Conservation (phyloP, 352 stramenopile species). For the Aphanomyces stellatus region DNA sequence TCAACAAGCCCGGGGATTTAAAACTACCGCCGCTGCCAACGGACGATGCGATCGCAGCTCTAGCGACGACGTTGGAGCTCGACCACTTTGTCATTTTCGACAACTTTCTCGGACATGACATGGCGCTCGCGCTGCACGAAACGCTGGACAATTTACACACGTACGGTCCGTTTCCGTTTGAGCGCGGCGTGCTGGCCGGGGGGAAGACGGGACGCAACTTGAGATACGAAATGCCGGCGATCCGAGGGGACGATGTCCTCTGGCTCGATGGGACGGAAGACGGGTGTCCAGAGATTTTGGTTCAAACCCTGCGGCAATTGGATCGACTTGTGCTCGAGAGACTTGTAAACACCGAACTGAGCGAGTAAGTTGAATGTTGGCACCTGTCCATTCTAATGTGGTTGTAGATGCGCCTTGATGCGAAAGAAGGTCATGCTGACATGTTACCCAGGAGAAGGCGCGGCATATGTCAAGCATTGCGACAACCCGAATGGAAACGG, state of each 20-base stretch:
- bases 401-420: constrained; percentile 22
- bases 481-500: constrained; percentile 44
- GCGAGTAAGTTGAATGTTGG: neutral
- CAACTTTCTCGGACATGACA: constrained; percentile 24
- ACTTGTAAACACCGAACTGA: constrained; percentile 28
- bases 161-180: constrained; percentile 16
- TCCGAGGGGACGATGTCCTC: constrained; percentile 41
- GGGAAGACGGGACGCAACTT: constrained; percentile 37
- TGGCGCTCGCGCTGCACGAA: constrained; percentile 19
- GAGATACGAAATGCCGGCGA: constrained; percentile 37
- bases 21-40: constrained; percentile 25
- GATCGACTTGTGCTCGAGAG: constrained; percentile 34
- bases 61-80: constrained; percentile 18
- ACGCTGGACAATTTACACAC: constrained; percentile 27
- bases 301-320: constrained; percentile 28
- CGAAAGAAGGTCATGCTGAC: constrained; percentile 45
- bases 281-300: constrained; percentile 25
- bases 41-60: constrained; percentile 6
- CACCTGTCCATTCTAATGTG: neutral
- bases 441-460: constrained; percentile 35
- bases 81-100: constrained; percentile 30
- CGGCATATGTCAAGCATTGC: constrained; percentile 39
- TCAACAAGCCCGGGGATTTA: constrained; percentile 16
- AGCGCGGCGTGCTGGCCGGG: constrained; percentile 33
- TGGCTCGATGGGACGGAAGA: constrained; percentile 39